Evolutionary conservation across 208 protist genomes (phyloP), one percentile per base, ranked within the genome.

Genomic region (Lotmaria passim): DNA sequence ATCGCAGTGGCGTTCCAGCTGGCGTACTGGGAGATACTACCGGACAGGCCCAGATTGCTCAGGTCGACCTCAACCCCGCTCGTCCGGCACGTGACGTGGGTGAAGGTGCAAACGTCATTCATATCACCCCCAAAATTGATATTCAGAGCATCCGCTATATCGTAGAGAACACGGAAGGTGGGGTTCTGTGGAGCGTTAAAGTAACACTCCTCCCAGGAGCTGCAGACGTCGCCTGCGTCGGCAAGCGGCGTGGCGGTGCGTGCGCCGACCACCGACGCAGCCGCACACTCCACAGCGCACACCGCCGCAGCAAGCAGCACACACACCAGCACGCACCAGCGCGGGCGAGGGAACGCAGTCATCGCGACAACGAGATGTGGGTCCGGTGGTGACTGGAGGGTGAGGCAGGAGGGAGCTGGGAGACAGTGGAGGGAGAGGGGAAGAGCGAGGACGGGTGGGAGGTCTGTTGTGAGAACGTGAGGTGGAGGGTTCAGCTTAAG

Each of bases 301-400:
- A 55, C 28, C 50, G n/a, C 28, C 17, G 50, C 28, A n/a, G 50
- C 50, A 10, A 55, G 5, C 10, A 55, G 50, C 50, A n/a, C 50
- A 28, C 50, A 55, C 50, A 55, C 15, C 50, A 55, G 28, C 50
- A 36, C 50, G 28, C 50, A 38, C 28, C 50, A 15, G 28, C 50
- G 50, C 28, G 36, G 28, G 50, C 28, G 50, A 14, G 28, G 15
- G 14, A 55, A 14, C 10, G 50, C 28, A 21, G 24, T 36, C 50
- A 21, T 33, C 50, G 50, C 17, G 12, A 55, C 17, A 11, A 15
- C 50, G 3, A 19, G 50, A 5, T 10, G 15, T 8, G 15, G 2
- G 15, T 28, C 3, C 28, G 28, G 21, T 21, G 15, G 6, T 36
- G 50, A 28, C 7, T n/a, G 8, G 28, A 31, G 50, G 33, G 19